A percentile compares a stretch with the other conserved stretches of the same genome.
These are phyloP conservation scores for Apiotrichum montevideense DNA, from an alignment of 1,284 basidiomycete genomes.

Conservation along the genomic window DNA sequence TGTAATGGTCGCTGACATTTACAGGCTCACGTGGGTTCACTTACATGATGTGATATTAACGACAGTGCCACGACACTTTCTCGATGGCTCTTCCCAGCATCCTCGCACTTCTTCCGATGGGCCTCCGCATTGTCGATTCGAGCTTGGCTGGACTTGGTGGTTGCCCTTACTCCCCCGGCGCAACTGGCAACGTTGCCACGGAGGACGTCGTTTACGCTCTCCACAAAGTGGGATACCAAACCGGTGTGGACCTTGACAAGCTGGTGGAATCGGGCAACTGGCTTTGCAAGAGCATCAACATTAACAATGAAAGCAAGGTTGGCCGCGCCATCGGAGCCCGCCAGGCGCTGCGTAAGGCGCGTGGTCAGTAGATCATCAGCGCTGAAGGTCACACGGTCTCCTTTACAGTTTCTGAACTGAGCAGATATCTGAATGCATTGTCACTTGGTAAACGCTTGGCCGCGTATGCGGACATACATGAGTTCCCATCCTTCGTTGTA, in stretches of 20 bases:
- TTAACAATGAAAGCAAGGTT: constrained; percentile 70
- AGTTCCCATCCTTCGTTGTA: constrained; percentile 59
- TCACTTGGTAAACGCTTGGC: constrained; percentile 46
- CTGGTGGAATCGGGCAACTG: constrained; percentile 72
- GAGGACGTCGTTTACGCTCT: constrained; percentile 85
- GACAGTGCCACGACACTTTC: constrained; percentile 84
- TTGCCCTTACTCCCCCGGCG: constrained; percentile 91
- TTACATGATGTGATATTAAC: background rate
- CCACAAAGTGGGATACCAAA: constrained; percentile 61
- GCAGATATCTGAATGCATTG: too few species aligned
- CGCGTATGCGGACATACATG: constrained; percentile 66
- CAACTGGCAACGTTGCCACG: constrained; percentile 87
- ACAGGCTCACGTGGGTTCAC: constrained; percentile 51
- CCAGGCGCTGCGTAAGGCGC: constrained; percentile 21
- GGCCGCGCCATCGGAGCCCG: constrained; percentile 65
- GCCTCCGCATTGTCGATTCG: constrained; percentile 52
- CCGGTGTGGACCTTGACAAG: constrained; percentile 60
- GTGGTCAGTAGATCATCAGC: background rate
- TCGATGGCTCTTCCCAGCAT: constrained; percentile 61
- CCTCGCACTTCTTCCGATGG: constrained; percentile 46
- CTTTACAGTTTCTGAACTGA: background rate
- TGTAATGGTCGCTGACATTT: background rate
- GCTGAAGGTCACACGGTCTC: background rate
- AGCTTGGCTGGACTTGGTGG: constrained; percentile 85
- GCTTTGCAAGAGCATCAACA: constrained; percentile 64